phyloP scores from a whole-genome alignment of 257 asterid species.

The Nicotiana tabacum region DNA sequence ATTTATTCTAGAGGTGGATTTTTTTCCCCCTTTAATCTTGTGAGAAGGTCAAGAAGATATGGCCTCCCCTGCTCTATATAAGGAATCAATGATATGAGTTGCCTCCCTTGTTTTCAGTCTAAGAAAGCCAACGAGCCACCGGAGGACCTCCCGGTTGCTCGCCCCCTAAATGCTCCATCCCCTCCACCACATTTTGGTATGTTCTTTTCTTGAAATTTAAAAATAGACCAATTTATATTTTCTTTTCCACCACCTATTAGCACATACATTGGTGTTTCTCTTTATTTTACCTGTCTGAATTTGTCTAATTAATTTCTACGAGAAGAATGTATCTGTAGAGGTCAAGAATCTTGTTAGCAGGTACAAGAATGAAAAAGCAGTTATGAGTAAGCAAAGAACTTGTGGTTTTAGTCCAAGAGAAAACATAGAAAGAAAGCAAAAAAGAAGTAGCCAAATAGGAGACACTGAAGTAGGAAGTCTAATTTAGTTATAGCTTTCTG shows the following conservation, averaged over 20 bases:
- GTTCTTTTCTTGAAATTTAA: neutral
- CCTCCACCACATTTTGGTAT: constrained; percentile 15
- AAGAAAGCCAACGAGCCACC: constrained; percentile 24
- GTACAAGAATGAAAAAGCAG: neutral
- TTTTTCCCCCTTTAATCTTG: neutral
- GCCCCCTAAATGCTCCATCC: constrained; percentile 29
- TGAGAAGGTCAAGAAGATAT: neutral
- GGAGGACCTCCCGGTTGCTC: constrained; percentile 42
- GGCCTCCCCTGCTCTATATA: neutral
- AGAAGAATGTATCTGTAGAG: neutral
- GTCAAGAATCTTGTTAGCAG: neutral
- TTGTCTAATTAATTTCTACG: neutral
- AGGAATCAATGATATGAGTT: constrained; percentile 30
- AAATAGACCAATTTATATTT: too few species aligned
- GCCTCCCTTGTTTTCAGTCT: constrained; percentile 80
- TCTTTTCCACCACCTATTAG: neutral
- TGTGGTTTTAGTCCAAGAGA: neutral
- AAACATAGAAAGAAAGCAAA: neutral
- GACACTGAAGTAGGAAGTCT: neutral
- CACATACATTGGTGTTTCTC: neutral
- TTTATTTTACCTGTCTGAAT: neutral
- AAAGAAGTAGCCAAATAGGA: neutral
- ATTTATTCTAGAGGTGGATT: neutral
- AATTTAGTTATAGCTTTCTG: too few species aligned
- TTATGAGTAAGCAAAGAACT: neutral